Evolutionary conservation across 2,329 filamentous ascomycete genomes (phyloP), one percentile per base, ranked within the genome.

Genomic region (Aspergillus sp.): DNA sequence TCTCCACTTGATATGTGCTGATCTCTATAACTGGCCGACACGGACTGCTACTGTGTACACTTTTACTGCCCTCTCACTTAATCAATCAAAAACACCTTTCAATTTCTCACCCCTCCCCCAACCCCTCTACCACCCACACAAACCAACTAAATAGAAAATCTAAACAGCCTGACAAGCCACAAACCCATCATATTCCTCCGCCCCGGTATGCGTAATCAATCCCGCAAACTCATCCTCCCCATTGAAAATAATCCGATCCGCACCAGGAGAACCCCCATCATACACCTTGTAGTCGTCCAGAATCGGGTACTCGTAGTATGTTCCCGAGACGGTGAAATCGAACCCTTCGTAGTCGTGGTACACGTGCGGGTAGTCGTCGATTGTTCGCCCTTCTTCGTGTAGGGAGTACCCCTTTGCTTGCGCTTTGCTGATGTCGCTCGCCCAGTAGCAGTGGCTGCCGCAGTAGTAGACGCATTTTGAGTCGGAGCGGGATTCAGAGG

Each of bases 151-250:
- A 30, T 1, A 30, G 1, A 32, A 6, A 13, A 36, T 2, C 5
- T 36, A 36, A 11, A 36, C 32, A 36, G 32, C 32, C 5, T 42
- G 19, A 23, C 41, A 44, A 5, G 6, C 41, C n/a, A 90, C 86
- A 75, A 91, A 91, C 75, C 83, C 80, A 72, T 90, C 87, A 7
- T 86, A 86, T 54, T 82, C 85, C 19, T 38, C 39, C n/a, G 89
- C 88, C 23, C 88, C 88, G 17, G 86, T 89, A 70, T 91, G 89
- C 0, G 89, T 91, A 63, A 91, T 89, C 27, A 83, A 78, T 27
- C 87, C 88, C 10, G 86, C 88, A 47, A 84, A 81, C 60, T 82
- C 61, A 67, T 87, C 84, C 15, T 75, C 62, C 0, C 70, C 78
- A 70, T 86, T 88, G 76, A 90, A 86, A 30, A 89, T 75, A 54